A percentile compares a stretch with the other conserved stretches of the same genome.
phyloP scores from a whole-genome alignment of 495 filamentous ascomycete species.

The Hypoxylon cercidicola region DNA sequence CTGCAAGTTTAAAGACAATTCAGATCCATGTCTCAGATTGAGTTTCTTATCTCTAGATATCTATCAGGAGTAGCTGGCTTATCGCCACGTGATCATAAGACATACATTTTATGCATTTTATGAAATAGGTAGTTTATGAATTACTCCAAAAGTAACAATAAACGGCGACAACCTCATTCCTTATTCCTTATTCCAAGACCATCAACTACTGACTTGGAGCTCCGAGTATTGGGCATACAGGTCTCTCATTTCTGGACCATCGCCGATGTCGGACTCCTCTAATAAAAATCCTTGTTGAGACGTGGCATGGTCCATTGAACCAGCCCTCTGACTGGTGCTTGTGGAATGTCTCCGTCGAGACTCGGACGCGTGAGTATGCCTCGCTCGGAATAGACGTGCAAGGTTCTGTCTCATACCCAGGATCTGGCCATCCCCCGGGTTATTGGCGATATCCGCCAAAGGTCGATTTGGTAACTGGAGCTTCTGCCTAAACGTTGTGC shows the following conservation, averaged over 20 bases:
- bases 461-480: constrained; percentile 36
- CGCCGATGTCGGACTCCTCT: constrained; percentile 28
- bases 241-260: constrained; percentile 17
- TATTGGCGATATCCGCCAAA: constrained; percentile 36
- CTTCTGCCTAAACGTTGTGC: constrained; percentile 27
- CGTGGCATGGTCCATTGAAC: constrained; percentile 1
- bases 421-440: constrained; percentile 36
- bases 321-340: not conserved
- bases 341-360: constrained; percentile 1
- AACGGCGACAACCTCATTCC: not conserved
- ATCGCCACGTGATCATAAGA: constrained; percentile 1
- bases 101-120: too few species aligned
- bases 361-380: not conserved
- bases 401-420: constrained; percentile 35
- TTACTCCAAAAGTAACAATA: too few species aligned
- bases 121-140: too few species aligned
- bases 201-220: too few species aligned
- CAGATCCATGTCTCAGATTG: too few species aligned
- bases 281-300: constrained; percentile 1
- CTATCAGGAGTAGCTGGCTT: constrained; percentile 21
- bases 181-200: not conserved
- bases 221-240: not conserved
- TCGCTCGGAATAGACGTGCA: constrained; percentile 29
- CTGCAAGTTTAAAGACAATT: too few species aligned
- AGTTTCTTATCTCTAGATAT: too few species aligned